Conservation (phyloP, 2,329 filamentous ascomycete genomes). For the Alternaria panax region DNA sequence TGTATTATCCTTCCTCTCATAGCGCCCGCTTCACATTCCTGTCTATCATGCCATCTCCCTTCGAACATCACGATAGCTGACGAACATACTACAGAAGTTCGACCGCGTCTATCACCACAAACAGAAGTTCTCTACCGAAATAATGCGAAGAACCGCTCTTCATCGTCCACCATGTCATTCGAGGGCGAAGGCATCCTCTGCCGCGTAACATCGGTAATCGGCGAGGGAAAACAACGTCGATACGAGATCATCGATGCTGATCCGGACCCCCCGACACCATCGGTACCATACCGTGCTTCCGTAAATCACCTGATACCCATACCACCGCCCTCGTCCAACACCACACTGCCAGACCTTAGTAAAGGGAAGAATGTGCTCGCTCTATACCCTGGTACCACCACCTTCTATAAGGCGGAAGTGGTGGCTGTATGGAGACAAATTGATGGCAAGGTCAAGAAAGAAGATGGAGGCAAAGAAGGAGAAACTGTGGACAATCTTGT, state of each 20-base stretch:
- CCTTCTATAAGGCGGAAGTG: conserved; percentile 62
- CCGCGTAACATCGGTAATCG: conserved; percentile 59
- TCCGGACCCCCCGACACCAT: conserved; percentile 50
- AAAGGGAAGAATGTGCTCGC: conserved; percentile 57
- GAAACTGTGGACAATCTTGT: conserved; percentile 52
- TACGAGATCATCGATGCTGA: conserved; percentile 63
- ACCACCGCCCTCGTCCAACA: conserved; percentile 52
- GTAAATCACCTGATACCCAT: conserved; percentile 57
- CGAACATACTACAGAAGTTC: conserved; percentile 21
- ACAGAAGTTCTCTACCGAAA: conserved; percentile 62
- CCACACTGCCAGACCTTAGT: conserved; percentile 51
- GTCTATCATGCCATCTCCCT: neutral
- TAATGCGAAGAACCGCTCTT: conserved; percentile 51
- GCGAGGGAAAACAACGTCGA: conserved; percentile 61
- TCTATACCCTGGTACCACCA: conserved; percentile 61
- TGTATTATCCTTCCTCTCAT: conserved; percentile 5
- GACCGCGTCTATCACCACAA: conserved; percentile 48
- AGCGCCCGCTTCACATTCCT: conserved; percentile 2
- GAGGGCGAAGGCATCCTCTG: conserved; percentile 62
- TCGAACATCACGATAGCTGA: conserved; percentile 2
- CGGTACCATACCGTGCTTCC: conserved; percentile 54
- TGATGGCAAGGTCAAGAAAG: conserved; percentile 43
- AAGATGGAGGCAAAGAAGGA: conserved; percentile 54
- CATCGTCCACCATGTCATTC: conserved; percentile 27
- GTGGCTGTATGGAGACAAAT: conserved; percentile 51